These are phyloP conservation scores for Rhododendron williamsianum DNA, from an alignment of 148 eudicot species.

Conservation along the genomic window DNA sequence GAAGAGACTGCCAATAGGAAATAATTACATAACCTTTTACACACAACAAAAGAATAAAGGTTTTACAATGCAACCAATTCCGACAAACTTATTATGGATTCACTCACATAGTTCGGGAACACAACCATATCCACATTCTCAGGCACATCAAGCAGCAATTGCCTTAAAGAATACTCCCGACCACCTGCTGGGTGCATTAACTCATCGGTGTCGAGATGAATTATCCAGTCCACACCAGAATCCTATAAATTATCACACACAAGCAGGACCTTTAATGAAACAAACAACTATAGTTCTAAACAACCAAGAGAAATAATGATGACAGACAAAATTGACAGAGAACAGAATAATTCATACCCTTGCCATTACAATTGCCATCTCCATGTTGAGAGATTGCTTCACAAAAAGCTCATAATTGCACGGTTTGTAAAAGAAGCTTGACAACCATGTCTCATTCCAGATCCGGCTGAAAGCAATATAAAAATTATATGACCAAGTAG, in stretches of 20 bases:
- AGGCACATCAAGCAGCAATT: constrained; percentile 72
- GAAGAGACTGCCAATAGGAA: not conserved
- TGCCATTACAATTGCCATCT: constrained; percentile 93
- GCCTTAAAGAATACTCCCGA: constrained; percentile 81
- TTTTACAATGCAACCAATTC: not conserved
- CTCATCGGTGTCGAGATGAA: constrained; percentile 93
- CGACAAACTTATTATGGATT: constrained; percentile 1
- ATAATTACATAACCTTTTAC: not conserved
- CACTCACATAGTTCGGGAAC: constrained; percentile 87
- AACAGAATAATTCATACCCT: constrained; percentile 43
- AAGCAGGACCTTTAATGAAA: not conserved
- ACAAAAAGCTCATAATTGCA: constrained; percentile 94
- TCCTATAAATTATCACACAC: constrained; percentile 30
- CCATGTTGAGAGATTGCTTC: constrained; percentile 92
- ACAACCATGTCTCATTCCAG: constrained; percentile 95
- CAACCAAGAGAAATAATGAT: not conserved
- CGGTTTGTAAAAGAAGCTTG: constrained; percentile 94
- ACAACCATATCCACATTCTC: constrained; percentile 83
- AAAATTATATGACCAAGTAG: not conserved
- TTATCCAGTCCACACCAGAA: constrained; percentile 83
- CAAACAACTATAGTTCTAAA: not conserved
- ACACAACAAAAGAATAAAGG: not conserved
- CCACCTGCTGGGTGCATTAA: constrained; percentile 85
- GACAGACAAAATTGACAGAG: not conserved
- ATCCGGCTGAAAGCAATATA: constrained; percentile 56